Base-by-base conservation (phyloP, 306 rosid genomes). In the Glycine tomentella region DNA sequence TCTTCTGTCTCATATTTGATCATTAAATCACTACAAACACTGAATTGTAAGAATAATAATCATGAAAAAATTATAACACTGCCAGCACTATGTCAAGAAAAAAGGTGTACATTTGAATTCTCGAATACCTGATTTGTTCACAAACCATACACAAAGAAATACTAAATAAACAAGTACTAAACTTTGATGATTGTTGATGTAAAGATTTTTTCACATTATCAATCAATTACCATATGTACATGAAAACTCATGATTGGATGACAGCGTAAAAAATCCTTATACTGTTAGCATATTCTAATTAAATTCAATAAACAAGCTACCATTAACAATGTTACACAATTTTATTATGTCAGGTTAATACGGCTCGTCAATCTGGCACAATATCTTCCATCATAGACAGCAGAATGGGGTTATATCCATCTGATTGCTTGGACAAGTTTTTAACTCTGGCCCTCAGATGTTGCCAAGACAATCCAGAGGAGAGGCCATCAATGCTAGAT, bases 401-500 rank as follows among this genome's bases (percentile, higher is more conserved):
- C 81, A 84, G 81, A 75, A 90, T 92, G 90, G 94, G 91, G 3
- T 55, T 76, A 2, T 89, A 83, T 85, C 89, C 90, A 38, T 68
- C 92, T 1, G 88, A 86, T 52, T 87, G 90, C 40, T 71, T 89
- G 1, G 93, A 89, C 46, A 89, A 79, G 87, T 89, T 92, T 51
- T 65, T 81, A 40, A 64, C 67, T 66, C 80, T 90, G 13, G 94
- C 94, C 56, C 92, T 92, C 14, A 82, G 90, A 66, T 92, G 94
- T 77, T 92, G 97, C 83, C 86, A 86, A 65, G 93, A 92, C 45
- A 70, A 75, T 72, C 85, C 76, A 80, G 92, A 90, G 40, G 78
- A 77, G 57, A 69, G 97, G 15, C 97, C 97, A 14, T 78, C 87
- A 25, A 90, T 90, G 97, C 2, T 77, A 56, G 94, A 88, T 53